phyloP scores from a whole-genome alignment of 306 rosid species.

The Cajanus cajan region DNA sequence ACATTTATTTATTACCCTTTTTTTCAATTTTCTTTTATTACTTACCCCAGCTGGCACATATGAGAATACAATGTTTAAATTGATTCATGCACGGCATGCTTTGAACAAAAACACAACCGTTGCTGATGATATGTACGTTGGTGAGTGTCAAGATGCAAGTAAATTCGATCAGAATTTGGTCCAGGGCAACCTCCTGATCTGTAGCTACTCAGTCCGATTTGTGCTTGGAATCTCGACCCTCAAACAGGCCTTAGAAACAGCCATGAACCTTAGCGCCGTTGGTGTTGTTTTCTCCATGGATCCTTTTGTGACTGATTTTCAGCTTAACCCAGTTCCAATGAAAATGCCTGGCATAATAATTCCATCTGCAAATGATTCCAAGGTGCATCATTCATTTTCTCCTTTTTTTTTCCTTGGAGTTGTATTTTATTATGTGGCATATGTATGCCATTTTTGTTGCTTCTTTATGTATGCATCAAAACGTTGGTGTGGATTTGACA shows the following conservation, averaged over 20 bases:
- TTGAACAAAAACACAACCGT: slow-evolving; percentile 54
- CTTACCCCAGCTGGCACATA: slow-evolving; percentile 64
- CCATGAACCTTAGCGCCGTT: slow-evolving; percentile 74
- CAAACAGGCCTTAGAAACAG: slow-evolving; percentile 68
- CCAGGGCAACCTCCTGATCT: slow-evolving; percentile 78
- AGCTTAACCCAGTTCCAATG: slow-evolving; percentile 88
- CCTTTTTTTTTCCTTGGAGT: not conserved
- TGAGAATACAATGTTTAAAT: slow-evolving; percentile 51
- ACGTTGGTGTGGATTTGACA: not conserved
- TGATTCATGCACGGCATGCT: slow-evolving; percentile 78
- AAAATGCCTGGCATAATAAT: slow-evolving; percentile 81
- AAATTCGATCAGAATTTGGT: slow-evolving; percentile 57
- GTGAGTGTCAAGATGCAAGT: slow-evolving; percentile 85
- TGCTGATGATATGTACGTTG: slow-evolving; percentile 64
- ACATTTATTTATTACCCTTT: slow-evolving; percentile 6
- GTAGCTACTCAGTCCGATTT: slow-evolving; percentile 87
- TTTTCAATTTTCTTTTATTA: slow-evolving; percentile 16
- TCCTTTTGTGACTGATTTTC: slow-evolving; percentile 73
- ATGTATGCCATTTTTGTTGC: not conserved
- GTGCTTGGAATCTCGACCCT: slow-evolving; percentile 84
- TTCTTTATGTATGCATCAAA: not conserved
- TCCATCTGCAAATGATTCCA: slow-evolving; percentile 77
- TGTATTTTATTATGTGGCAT: not conserved
- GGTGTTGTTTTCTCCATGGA: slow-evolving; percentile 87
- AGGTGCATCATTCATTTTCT: slow-evolving; percentile 47